Evolutionary conservation across 148 eudicot species (phyloP), one percentile per base, ranked within the genome.

Genomic region (Cornus controversa): DNA sequence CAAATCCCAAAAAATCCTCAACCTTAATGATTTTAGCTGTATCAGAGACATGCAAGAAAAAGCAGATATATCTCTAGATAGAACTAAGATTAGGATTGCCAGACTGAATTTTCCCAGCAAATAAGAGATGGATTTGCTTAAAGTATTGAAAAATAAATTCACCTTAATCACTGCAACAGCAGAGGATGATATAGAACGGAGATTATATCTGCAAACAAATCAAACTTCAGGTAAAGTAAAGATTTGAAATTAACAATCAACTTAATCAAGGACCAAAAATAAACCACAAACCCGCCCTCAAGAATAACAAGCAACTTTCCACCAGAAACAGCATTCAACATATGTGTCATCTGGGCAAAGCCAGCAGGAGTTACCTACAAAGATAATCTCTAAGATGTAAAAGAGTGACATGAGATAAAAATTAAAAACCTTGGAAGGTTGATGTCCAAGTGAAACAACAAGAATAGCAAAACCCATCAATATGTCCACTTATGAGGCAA

Each of bases 101-200:
- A n/a, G n/a, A n/a, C n/a, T n/a, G n/a, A n/a, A n/a, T n/a, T n/a
- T n/a, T n/a, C n/a, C n/a, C n/a, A n/a, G n/a, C n/a, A 9, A 14
- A 75, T 31, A 42, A 66, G 10, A 3, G 18, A n/a, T 26, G 28
- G 10, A 6, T 6, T 27, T 13, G 54, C 47, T 3, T 40, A 40
- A 40, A 40, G 45, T 40, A 40, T 40, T 40, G 45, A 29, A 3
- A 47, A 24, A 69, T 2, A 34, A 22, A 75, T 66, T 77, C 64
- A 96, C 99, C 97, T 96, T 88, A 70, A 96, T 92, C 31, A 96
- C 99, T 50, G 94, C 89, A 24, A 93, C 87, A 29, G 99, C 97
- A 65, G 99, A 96, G n/a, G 99, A 88, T 57, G 99, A 96, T 84
- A 96, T 96, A 78, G 99, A 96, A 24, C 99, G 95, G 57, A 96